These are phyloP conservation scores for Candida sanyaensis DNA, from an alignment of 1,139 yeast species.

Conservation along the genomic window DNA sequence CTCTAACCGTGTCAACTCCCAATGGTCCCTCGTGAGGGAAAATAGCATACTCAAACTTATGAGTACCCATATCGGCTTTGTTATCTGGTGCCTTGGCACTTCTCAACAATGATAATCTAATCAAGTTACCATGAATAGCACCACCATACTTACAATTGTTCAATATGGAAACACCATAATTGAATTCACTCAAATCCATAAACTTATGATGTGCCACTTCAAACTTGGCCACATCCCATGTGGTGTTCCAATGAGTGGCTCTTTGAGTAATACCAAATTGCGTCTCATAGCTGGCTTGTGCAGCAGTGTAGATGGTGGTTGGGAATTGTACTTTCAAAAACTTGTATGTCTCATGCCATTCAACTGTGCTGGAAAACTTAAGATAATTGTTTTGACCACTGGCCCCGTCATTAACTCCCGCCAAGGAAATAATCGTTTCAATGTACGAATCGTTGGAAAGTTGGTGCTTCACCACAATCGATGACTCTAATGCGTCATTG, in stretches of 20 bases:
- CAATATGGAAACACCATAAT: conserved; percentile 84
- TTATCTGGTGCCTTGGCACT: conserved; percentile 92
- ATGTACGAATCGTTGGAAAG: conserved; percentile 61
- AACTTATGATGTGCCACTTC: conserved; percentile 95
- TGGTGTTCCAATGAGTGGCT: conserved; percentile 91
- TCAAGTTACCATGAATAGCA: conserved; percentile 83
- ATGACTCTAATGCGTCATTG: conserved; percentile 59
- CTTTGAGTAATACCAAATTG: conserved; percentile 89
- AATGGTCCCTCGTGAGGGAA: conserved; percentile 78
- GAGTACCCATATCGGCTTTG: conserved; percentile 90
- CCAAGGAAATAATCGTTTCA: conserved; percentile 70
- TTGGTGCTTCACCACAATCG: conserved; percentile 60
- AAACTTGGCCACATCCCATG: conserved; percentile 96
- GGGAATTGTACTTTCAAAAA: conserved; percentile 96
- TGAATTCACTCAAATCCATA: conserved; percentile 84
- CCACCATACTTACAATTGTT: conserved; percentile 92
- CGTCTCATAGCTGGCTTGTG: conserved; percentile 80
- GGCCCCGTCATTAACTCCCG: conserved; percentile 49
- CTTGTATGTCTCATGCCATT: conserved; percentile 87
- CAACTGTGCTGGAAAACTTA: conserved; percentile 65
- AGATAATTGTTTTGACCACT: conserved; percentile 39
- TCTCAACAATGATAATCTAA: conserved; percentile 79
- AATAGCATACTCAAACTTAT: conserved; percentile 79
- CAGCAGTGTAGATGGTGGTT: conserved; percentile 72
- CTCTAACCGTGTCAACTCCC: conserved; percentile 62